Percentiles rank a stretch among this genome's conserved stretches.
Conservation (phyloP, 1,284 basidiomycete species). For the Melanopsichium pennsylvanicum region DNA sequence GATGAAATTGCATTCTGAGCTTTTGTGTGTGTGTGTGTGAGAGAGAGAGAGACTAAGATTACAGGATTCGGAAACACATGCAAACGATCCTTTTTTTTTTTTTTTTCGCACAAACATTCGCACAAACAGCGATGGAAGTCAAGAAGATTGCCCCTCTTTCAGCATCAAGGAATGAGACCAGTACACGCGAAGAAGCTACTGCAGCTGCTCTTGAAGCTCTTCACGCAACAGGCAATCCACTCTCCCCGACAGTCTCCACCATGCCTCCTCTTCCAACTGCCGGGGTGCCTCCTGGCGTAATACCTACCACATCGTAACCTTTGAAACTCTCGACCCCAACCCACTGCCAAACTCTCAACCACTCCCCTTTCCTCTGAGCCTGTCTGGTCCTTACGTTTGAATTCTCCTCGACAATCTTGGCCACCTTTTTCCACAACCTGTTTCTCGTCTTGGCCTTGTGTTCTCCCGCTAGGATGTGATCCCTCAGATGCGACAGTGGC, state of each 20-base stretch:
- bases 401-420: slow-evolving; percentile 87
- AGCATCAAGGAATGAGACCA: too few species aligned
- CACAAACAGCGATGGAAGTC: too few species aligned
- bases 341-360: slow-evolving; percentile 71
- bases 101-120: too few species aligned
- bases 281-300: too few species aligned
- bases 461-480: slow-evolving; percentile 83
- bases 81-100: too few species aligned
- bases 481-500: slow-evolving; percentile 87
- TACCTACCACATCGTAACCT: slow-evolving; percentile 1
- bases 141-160: too few species aligned
- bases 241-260: neutral
- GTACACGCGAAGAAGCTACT: too few species aligned
- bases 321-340: slow-evolving; percentile 51
- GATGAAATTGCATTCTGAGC: neutral
- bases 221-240: slow-evolving; percentile 11
- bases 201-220: too few species aligned
- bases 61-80: too few species aligned
- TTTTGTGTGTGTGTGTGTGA: neutral
- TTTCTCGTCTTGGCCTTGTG: slow-evolving; percentile 76
- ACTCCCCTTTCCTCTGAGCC: slow-evolving; percentile 82
- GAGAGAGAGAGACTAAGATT: slow-evolving; percentile 3
- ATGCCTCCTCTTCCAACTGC: neutral
- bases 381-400: slow-evolving; percentile 89
- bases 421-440: slow-evolving; percentile 84